phyloP scores from a whole-genome alignment of 2,329 filamentous ascomycete species.

The Diaporthe citriasiana region DNA sequence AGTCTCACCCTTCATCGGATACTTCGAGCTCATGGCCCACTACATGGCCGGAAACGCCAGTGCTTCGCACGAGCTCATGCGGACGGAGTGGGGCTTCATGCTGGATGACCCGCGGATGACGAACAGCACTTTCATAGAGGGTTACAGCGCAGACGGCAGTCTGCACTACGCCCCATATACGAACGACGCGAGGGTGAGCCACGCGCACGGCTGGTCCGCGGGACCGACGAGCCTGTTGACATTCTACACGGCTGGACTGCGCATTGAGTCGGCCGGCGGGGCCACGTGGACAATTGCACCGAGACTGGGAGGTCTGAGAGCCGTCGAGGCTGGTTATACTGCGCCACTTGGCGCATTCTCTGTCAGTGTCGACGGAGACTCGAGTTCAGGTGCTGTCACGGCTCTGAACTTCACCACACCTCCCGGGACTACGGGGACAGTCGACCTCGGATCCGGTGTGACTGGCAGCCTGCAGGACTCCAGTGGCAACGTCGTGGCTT shows the following conservation, averaged over 20 bases:
- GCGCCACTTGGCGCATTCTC: slow-evolving; percentile 32
- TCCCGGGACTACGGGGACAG: slow-evolving; percentile 34
- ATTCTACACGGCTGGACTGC: slow-evolving; percentile 59
- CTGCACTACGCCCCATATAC: slow-evolving; percentile 64
- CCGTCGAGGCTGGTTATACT: slow-evolving; percentile 30
- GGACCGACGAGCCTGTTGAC: slow-evolving; percentile 54
- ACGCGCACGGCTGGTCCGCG: slow-evolving; percentile 55
- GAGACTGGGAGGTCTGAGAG: slow-evolving; percentile 55
- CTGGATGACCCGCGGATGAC: slow-evolving; percentile 67
- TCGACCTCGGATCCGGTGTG: slow-evolving; percentile 32
- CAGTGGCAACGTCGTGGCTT: background rate
- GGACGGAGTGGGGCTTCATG: slow-evolving; percentile 63
- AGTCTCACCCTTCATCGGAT: slow-evolving; percentile 54
- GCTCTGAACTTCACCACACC: slow-evolving; percentile 37
- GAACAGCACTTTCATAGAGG: slow-evolving; percentile 66
- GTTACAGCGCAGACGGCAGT: slow-evolving; percentile 60
- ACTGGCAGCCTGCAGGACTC: slow-evolving; percentile 17
- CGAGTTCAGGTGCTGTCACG: slow-evolving; percentile 30
- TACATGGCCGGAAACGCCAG: slow-evolving; percentile 45
- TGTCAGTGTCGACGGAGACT: slow-evolving; percentile 33
- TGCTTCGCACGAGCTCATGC: slow-evolving; percentile 50
- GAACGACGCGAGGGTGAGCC: slow-evolving; percentile 55
- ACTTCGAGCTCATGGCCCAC: slow-evolving; percentile 53
- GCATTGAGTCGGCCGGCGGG: slow-evolving; percentile 54
- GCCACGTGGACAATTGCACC: slow-evolving; percentile 56